Conservation (phyloP, 2,329 filamentous ascomycete species). For the Sporothrix brasiliensis region DNA sequence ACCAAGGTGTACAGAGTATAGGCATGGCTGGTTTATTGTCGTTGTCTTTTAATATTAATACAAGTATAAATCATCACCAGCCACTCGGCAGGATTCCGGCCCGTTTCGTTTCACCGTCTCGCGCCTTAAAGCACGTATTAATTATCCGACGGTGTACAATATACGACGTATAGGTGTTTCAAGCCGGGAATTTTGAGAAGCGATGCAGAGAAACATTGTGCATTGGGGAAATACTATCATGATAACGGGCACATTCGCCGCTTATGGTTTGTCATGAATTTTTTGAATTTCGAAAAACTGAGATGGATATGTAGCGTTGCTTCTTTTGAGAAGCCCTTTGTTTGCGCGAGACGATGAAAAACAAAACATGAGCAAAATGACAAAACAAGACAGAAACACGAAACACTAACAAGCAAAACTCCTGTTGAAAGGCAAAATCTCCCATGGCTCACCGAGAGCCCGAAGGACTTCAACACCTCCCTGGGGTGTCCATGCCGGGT, state of each 20-base stretch:
- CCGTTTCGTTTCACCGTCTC: not conserved
- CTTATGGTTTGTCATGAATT: not conserved
- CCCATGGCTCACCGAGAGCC: slow-evolving; percentile 8
- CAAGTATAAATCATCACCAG: not conserved
- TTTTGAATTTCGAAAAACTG: not conserved
- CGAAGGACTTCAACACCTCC: not conserved
- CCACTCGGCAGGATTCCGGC: not conserved
- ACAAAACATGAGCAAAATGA: not conserved
- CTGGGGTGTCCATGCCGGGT: not conserved
- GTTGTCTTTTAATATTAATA: not conserved
- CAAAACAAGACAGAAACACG: not conserved
- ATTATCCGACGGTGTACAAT: not conserved
- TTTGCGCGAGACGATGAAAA: not conserved
- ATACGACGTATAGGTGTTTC: not conserved
- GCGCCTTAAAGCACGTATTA: not conserved
- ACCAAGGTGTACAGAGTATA: too few species aligned
- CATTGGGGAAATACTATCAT: too few species aligned
- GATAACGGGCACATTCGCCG: too few species aligned
- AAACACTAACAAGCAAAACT: slow-evolving; percentile 5
- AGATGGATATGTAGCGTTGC: slow-evolving; percentile 4
- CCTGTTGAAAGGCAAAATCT: not conserved
- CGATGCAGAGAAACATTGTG: too few species aligned
- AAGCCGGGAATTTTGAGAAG: too few species aligned
- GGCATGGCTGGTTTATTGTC: not conserved
- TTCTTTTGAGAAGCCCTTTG: not conserved